phyloP scores from a whole-genome alignment of 495 filamentous ascomycete genomes.

The Aspergillus heteromorphus region DNA sequence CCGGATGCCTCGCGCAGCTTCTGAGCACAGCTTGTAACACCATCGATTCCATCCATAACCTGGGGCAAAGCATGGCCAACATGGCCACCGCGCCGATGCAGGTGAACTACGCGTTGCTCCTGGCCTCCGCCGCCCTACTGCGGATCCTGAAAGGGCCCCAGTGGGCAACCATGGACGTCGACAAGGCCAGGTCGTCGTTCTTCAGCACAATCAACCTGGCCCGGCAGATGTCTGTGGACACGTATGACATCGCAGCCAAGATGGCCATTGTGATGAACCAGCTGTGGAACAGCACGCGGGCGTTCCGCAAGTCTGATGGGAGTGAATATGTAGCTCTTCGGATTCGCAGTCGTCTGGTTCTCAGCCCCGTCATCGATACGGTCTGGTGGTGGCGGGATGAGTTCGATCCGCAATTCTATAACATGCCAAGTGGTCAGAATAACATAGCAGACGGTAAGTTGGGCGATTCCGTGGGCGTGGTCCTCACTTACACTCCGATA shows the following conservation, averaged over 20 bases:
- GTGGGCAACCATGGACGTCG: constrained; percentile 25
- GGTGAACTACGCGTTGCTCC: constrained; percentile 26
- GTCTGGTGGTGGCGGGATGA: constrained; percentile 50
- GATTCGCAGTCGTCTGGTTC: constrained; percentile 37
- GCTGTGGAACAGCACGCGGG: constrained; percentile 42
- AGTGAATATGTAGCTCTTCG: constrained; percentile 32
- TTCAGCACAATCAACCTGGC: constrained; percentile 36
- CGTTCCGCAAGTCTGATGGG: constrained; percentile 40
- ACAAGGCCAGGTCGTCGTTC: constrained; percentile 25
- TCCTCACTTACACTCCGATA: constrained; percentile 7
- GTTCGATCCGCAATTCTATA: constrained; percentile 29
- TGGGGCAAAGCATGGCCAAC: constrained; percentile 17
- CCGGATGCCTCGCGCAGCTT: constrained; percentile 29
- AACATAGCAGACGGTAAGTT: constrained; percentile 16
- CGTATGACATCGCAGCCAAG: constrained; percentile 33
- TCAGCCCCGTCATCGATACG: constrained; percentile 40
- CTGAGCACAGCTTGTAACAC: constrained; percentile 30
- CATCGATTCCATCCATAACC: constrained; percentile 26
- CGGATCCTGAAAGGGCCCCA: constrained; percentile 36
- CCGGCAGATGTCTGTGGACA: constrained; percentile 34
- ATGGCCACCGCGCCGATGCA: constrained; percentile 28
- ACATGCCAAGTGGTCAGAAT: constrained; percentile 5
- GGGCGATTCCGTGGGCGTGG: too few relatives aligned
- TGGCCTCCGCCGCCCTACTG: constrained; percentile 32
- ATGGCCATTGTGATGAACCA: constrained; percentile 29